phyloP scores from a whole-genome alignment of 139 green algal species.

The Volvox reticuliferus region DNA sequence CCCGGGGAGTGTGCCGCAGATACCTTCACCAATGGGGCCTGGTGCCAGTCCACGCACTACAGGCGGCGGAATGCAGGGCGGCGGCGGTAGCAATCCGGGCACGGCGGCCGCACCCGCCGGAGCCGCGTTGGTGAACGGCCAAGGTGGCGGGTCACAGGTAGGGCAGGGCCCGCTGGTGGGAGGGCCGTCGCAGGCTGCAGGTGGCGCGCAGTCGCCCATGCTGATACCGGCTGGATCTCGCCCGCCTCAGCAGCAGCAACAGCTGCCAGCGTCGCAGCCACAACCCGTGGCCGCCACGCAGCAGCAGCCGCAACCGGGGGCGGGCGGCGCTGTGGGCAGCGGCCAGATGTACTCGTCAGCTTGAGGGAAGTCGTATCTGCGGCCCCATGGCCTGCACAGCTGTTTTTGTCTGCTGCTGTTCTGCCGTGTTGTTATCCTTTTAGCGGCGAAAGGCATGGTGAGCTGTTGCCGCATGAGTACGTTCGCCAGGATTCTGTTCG shows the following conservation, averaged over 20 bases:
- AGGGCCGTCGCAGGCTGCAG: background rate
- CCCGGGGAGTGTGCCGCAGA: background rate
- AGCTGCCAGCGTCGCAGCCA: background rate
- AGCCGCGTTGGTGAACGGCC: background rate
- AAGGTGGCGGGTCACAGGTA: constrained; percentile 17
- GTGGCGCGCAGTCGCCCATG: background rate
- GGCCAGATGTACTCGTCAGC: constrained; percentile 32
- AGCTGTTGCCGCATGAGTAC: too few species aligned
- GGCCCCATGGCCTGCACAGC: too few species aligned
- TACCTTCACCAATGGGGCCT: constrained; percentile 35
- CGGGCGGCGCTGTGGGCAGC: background rate
- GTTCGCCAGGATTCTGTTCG: too few species aligned
- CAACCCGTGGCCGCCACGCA: background rate
- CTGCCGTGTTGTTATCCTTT: too few species aligned
- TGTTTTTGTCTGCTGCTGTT: too few species aligned
- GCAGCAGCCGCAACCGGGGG: background rate
- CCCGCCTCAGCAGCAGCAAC: background rate
- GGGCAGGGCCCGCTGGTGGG: constrained; percentile 9
- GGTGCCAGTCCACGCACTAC: constrained; percentile 20
- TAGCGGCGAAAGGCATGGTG: too few species aligned
- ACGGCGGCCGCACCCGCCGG: background rate
- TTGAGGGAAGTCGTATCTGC: background rate
- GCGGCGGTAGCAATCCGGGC: too few species aligned
- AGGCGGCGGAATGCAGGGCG: background rate
- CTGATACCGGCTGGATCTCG: background rate